Percentiles rank a stretch among this genome's conserved stretches.
phyloP scores from a whole-genome alignment of 2,329 filamentous ascomycete genomes.

The Colletotrichum sp. region DNA sequence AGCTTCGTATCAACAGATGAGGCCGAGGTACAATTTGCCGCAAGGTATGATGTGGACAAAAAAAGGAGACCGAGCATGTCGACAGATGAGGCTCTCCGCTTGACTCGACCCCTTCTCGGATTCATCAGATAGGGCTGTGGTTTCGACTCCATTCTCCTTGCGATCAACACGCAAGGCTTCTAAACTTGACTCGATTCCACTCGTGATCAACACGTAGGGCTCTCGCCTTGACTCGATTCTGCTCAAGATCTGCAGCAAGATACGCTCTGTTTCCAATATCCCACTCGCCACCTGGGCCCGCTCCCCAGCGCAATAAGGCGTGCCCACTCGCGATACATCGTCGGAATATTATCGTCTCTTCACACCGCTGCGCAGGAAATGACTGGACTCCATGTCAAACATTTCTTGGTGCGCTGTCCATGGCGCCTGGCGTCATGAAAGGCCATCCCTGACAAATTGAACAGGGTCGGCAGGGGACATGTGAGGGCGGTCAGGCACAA shows the following conservation, averaged over 20 bases:
- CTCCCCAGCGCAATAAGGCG: background rate
- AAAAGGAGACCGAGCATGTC: background rate
- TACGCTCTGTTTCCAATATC: background rate
- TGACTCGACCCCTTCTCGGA: background rate
- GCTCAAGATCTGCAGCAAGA: background rate
- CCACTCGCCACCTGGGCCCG: background rate
- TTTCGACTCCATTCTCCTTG: background rate
- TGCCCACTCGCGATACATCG: background rate
- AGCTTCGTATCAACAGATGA: background rate
- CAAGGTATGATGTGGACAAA: background rate
- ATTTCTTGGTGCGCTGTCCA: background rate
- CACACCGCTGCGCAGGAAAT: constrained; percentile 14
- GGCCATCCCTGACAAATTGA: constrained; percentile 5
- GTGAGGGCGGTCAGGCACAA: constrained; percentile 10
- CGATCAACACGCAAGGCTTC: background rate
- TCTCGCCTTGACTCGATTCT: background rate
- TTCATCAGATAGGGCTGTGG: background rate
- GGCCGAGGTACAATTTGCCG: background rate
- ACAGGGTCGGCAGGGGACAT: background rate
- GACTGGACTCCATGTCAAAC: background rate
- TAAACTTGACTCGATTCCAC: background rate
- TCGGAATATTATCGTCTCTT: constrained; percentile 11
- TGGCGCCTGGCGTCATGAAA: background rate
- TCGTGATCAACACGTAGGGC: background rate
- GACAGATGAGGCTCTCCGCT: background rate